A percentile compares a stretch with the other conserved stretches of the same genome.
Evolutionary conservation across 768 basidiomycete genomes (phyloP).

Genomic region (Psilocybe tampanensis): DNA sequence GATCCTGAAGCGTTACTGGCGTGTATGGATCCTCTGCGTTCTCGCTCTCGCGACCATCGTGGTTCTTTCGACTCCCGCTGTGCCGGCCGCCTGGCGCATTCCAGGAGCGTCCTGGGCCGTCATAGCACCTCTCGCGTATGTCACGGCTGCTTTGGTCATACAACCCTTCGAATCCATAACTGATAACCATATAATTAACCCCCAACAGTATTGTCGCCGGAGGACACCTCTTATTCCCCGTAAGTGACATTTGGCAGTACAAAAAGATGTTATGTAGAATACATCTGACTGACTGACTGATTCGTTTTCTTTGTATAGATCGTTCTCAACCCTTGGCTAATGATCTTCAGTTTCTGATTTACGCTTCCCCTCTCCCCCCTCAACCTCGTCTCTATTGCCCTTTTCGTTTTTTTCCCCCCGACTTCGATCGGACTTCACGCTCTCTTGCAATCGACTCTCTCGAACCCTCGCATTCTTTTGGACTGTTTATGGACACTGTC

Average conservation of each 20-base stretch:
- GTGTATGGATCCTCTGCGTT: conserved; percentile 59
- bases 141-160: conserved; percentile 13
- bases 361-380: background rate
- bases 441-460: background rate
- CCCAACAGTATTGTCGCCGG: conserved; percentile 58
- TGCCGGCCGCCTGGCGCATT: conserved; percentile 70
- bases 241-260: conserved; percentile 34
- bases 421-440: conserved; percentile 7
- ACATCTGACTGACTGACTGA: conserved; percentile 6
- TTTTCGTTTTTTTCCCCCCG: background rate
- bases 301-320: conserved; percentile 43
- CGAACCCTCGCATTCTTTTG: conserved; percentile 16
- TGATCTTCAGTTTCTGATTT: conserved; percentile 72
- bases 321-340: conserved; percentile 85
- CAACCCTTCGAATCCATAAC: background rate
- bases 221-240: conserved; percentile 76
- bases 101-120: conserved; percentile 70
- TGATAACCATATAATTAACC: conserved; percentile 7
- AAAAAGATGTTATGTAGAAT: background rate
- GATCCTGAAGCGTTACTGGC: conserved; percentile 80
- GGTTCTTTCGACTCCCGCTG: conserved; percentile 51
- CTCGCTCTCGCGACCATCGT: conserved; percentile 53
- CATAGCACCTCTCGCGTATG: conserved; percentile 72
- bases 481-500: conserved; percentile 20
- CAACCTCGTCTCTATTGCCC: too few species aligned